These are phyloP conservation scores for Trypanosoma melophagium DNA, from an alignment of 208 protist genomes.

Conservation along the genomic window DNA sequence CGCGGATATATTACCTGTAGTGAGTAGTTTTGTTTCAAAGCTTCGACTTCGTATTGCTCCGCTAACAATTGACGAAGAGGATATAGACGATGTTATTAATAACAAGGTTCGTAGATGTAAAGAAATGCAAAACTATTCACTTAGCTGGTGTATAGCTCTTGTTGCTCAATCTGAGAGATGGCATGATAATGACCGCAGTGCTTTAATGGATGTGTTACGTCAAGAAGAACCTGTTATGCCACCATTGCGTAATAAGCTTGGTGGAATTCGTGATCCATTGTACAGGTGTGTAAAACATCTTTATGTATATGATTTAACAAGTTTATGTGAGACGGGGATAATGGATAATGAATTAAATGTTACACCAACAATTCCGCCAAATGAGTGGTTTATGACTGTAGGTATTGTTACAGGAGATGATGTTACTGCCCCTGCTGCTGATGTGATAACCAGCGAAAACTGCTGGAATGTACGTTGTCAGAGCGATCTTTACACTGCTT, in stretches of 20 bases:
- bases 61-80: constrained; percentile 43
- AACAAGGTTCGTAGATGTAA: constrained; percentile 62
- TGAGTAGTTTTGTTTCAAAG: constrained; percentile 59
- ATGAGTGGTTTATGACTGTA: constrained; percentile 48
- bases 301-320: constrained; percentile 61
- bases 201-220: constrained; percentile 39
- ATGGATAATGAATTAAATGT: neutral
- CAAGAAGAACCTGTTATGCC: constrained; percentile 35
- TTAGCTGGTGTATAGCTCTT: constrained; percentile 72
- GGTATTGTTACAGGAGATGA: constrained; percentile 29
- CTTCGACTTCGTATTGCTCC: constrained; percentile 69
- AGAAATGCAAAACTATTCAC: constrained; percentile 55
- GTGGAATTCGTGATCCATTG: constrained; percentile 39
- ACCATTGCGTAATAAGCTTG: constrained; percentile 56
- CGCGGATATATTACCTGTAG: constrained; percentile 46
- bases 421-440: constrained; percentile 18
- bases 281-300: constrained; percentile 35
- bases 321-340: constrained; percentile 22
- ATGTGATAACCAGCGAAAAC: constrained; percentile 34
- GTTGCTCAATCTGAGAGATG: constrained; percentile 32
- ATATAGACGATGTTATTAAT: constrained; percentile 51
- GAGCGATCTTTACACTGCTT: constrained; percentile 61
- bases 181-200: constrained; percentile 31
- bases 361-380: constrained; percentile 22
- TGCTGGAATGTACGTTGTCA: constrained; percentile 58